A percentile compares a stretch with the other conserved stretches of the same genome.
Evolutionary conservation across 2,329 filamentous ascomycete genomes (phyloP).

Genomic region (Diaporthe batatas): DNA sequence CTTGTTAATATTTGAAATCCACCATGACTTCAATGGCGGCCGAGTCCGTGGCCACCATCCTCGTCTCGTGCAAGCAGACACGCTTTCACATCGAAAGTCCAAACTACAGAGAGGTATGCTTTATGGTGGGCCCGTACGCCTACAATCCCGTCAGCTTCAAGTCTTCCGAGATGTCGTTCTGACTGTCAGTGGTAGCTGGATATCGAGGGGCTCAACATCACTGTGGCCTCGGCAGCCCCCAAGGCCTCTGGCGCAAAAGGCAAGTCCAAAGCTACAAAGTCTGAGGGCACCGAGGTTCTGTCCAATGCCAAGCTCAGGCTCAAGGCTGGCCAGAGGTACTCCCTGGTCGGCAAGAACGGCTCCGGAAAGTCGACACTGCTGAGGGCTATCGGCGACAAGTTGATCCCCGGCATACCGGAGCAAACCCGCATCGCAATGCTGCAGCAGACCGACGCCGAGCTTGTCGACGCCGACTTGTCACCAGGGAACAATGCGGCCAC

Average conservation of each 20-base stretch:
- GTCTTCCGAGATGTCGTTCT: not conserved
- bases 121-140: not conserved
- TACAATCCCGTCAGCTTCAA: not conserved
- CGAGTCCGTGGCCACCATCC: conserved; percentile 65
- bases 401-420: conserved; percentile 81
- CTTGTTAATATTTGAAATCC: not conserved
- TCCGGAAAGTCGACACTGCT: conserved; percentile 85
- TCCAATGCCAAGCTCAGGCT: conserved; percentile 77
- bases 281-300: conserved; percentile 75
- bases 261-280: conserved; percentile 64
- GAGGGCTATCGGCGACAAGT: conserved; percentile 80
- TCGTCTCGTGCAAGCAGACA: conserved; percentile 76
- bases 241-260: conserved; percentile 43
- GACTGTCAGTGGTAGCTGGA: conserved; percentile 64
- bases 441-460: conserved; percentile 72
- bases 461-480: conserved; percentile 49
- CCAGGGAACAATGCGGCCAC: conserved; percentile 40
- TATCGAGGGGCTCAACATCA: conserved; percentile 79
- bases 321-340: conserved; percentile 81
- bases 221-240: conserved; percentile 62
- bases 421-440: conserved; percentile 75
- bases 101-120: conserved; percentile 67
- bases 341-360: conserved; percentile 83
- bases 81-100: conserved; percentile 72
- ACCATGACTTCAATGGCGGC: conserved; percentile 63